Evolutionary conservation across 2,329 filamentous ascomycete species (phyloP).

Genomic region (Mycosphaerelloides madeirae): DNA sequence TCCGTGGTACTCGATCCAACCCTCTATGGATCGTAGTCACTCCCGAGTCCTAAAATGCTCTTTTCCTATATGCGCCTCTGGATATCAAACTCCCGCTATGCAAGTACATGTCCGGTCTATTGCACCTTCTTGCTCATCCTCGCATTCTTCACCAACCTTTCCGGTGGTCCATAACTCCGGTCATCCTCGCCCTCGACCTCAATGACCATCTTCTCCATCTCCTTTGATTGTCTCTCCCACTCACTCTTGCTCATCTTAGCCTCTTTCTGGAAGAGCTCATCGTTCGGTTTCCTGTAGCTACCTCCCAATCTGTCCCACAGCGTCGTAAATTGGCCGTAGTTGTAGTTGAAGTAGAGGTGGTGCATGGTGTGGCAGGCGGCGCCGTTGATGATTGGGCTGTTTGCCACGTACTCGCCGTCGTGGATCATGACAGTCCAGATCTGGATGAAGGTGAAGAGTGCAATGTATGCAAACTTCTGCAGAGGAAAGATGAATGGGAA

Average conservation of each 20-base stretch:
- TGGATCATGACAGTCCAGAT: constrained; percentile 96
- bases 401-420: constrained; percentile 88
- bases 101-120: constrained; percentile 4
- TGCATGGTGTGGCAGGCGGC: constrained; percentile 92
- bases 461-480: constrained; percentile 83
- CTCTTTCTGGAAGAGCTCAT: constrained; percentile 77
- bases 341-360: constrained; percentile 82
- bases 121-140: constrained; percentile 37
- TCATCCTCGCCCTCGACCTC: constrained; percentile 62
- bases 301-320: constrained; percentile 84
- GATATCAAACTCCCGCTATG: background rate
- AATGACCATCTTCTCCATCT: constrained; percentile 71
- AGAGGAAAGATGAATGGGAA: constrained; percentile 91
- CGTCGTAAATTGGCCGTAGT: constrained; percentile 92
- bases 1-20: too few species aligned
- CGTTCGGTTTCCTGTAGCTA: constrained; percentile 81
- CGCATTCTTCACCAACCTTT: constrained; percentile 31
- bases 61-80: too few species aligned
- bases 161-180: constrained; percentile 37
- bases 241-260: constrained; percentile 77
- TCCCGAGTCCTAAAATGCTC: too few species aligned
- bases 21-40: too few species aligned
- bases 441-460: constrained; percentile 87
- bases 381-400: constrained; percentile 88
- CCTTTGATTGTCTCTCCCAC: constrained; percentile 71